These are phyloP conservation scores for Calonectria naviculata DNA, from an alignment of 2,329 filamentous ascomycete species.

Conservation along the genomic window DNA sequence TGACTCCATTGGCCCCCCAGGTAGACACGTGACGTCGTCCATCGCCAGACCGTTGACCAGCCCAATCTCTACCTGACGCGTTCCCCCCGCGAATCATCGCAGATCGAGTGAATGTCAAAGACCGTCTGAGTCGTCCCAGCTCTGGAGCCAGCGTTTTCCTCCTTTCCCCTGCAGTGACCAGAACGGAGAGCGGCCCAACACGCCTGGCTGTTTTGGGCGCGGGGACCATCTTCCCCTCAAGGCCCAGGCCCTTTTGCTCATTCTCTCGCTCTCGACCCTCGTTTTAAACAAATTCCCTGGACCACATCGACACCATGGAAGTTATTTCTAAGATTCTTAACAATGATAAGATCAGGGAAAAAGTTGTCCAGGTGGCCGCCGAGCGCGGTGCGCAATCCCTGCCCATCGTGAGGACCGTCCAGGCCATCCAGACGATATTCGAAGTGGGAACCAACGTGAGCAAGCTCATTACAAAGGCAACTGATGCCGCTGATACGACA, in stretches of 20 bases:
- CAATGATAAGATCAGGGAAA: not conserved
- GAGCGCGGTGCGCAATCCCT: conserved; percentile 5
- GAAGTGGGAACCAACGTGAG: conserved; percentile 13
- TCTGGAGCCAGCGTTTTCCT: not conserved
- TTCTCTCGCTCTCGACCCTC: not conserved
- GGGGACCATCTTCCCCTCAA: not conserved
- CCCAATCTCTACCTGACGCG: conserved; percentile 4
- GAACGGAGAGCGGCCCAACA: conserved; percentile 3
- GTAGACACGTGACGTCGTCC: not conserved
- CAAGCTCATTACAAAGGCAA: conserved; percentile 33
- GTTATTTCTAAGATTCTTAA: not conserved
- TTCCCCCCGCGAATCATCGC: not conserved
- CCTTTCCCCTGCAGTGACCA: not conserved
- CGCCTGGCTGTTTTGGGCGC: conserved; percentile 4
- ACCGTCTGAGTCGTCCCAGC: not conserved
- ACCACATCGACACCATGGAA: conserved; percentile 7
- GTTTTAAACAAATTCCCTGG: not conserved
- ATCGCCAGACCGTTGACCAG: not conserved
- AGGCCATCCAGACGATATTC: conserved; percentile 10
- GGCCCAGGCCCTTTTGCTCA: not conserved
- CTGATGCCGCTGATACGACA: conserved; percentile 33
- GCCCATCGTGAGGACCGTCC: conserved; percentile 10
- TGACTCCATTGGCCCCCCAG: not conserved
- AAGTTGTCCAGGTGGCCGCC: not conserved
- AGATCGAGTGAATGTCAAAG: not conserved